Conservation (phyloP, 306 rosid species). For the Pyrus bretschneideri region DNA sequence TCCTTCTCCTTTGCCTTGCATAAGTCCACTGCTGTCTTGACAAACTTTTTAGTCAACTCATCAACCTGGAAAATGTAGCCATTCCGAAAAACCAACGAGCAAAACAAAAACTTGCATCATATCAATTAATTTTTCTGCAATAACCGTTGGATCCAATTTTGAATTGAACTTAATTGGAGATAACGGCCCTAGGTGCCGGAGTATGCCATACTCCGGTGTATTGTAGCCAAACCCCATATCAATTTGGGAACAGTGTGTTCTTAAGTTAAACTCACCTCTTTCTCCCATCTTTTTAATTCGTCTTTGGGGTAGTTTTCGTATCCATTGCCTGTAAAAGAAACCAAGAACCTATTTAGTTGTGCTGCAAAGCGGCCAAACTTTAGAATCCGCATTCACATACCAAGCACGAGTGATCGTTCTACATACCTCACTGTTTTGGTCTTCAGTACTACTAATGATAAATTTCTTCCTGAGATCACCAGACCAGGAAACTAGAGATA, state of each 20-base stretch:
- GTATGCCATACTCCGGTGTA: too few relatives aligned
- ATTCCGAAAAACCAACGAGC: slow-evolving; percentile 17
- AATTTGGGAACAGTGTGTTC: neutral
- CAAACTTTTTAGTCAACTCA: slow-evolving; percentile 73
- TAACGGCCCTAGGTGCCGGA: too few relatives aligned
- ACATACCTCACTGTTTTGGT: neutral
- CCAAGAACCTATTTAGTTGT: slow-evolving; percentile 10
- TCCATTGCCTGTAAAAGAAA: slow-evolving; percentile 71
- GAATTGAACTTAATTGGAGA: too few relatives aligned
- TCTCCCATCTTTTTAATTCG: slow-evolving; percentile 80
- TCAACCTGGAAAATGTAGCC: slow-evolving; percentile 48
- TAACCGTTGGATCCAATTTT: too few relatives aligned
- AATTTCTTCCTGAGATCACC: neutral
- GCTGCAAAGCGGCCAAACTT: neutral
- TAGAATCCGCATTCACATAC: neutral
- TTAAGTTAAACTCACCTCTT: slow-evolving; percentile 54
- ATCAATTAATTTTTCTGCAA: neutral
- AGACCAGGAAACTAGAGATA: neutral
- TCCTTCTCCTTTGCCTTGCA: slow-evolving; percentile 89
- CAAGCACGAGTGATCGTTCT: neutral
- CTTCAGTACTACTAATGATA: neutral
- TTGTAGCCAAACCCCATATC: too few relatives aligned
- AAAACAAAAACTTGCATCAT: neutral
- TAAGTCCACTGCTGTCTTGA: slow-evolving; percentile 71
- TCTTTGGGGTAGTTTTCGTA: slow-evolving; percentile 71